Conservation (phyloP, 768 basidiomycete species). For the Xerocomellus dryophilus region DNA sequence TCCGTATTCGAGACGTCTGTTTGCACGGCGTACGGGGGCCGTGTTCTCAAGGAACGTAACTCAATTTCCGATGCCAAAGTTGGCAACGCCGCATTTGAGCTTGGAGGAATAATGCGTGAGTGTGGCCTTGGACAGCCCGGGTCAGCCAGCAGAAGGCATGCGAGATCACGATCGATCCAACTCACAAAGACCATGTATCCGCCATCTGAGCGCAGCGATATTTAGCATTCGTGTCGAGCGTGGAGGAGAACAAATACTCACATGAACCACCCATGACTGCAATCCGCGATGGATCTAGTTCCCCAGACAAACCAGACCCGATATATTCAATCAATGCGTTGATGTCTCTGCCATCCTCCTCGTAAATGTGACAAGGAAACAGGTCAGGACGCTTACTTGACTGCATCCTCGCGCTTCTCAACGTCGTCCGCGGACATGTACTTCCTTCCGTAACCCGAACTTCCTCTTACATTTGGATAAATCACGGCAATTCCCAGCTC, state of each 20-base stretch:
- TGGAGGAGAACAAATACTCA: constrained; percentile 12
- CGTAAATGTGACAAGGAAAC: not conserved
- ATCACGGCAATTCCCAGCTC: constrained; percentile 41
- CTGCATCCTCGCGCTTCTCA: constrained; percentile 42
- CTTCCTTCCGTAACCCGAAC: constrained; percentile 40
- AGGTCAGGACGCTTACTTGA: constrained; percentile 31
- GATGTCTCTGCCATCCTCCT: constrained; percentile 33
- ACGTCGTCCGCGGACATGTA: constrained; percentile 42
- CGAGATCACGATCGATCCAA: not conserved
- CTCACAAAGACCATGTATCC: constrained; percentile 42
- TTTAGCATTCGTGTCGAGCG: not conserved
- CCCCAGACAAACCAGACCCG: constrained; percentile 28
- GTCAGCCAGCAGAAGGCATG: not conserved
- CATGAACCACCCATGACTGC: constrained; percentile 44
- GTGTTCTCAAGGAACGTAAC: constrained; percentile 43
- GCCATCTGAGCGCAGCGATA: constrained; percentile 26
- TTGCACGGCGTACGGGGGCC: constrained; percentile 34
- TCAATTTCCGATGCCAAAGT: constrained; percentile 41
- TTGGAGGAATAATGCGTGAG: constrained; percentile 41
- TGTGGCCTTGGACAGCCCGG: constrained; percentile 31
- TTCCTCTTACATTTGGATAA: constrained; percentile 44
- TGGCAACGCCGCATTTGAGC: constrained; percentile 40
- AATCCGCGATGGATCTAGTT: constrained; percentile 36
- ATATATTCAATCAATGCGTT: constrained; percentile 37
- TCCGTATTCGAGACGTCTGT: constrained; percentile 39